phyloP scores from a whole-genome alignment of 768 basidiomycete genomes.

The Pleurotus ostreatus region DNA sequence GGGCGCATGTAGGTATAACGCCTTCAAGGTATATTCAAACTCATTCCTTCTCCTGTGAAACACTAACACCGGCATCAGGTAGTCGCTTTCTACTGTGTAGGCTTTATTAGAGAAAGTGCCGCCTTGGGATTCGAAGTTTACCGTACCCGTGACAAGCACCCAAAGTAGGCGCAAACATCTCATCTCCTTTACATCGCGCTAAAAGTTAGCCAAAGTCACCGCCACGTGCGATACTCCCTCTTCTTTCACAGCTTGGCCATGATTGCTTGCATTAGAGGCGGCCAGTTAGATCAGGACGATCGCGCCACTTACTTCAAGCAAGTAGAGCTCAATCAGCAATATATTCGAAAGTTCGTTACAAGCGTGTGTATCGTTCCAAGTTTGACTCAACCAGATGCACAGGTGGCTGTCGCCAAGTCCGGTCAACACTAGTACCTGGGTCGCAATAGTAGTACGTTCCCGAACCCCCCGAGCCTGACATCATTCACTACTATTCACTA shows the following conservation, averaged over 20 bases:
- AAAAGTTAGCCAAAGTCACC: constrained; percentile 38
- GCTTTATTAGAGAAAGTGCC: constrained; percentile 56
- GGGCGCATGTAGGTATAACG: constrained; percentile 46
- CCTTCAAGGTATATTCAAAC: constrained; percentile 47
- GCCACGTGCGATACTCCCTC: constrained; percentile 62
- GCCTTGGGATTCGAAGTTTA: constrained; percentile 61
- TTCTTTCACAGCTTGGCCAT: constrained; percentile 72
- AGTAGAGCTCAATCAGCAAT: constrained; percentile 55
- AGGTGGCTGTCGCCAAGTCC: constrained; percentile 73
- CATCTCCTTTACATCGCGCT: not conserved
- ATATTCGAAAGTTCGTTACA: constrained; percentile 48
- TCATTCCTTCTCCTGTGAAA: not conserved
- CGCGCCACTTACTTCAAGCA: constrained; percentile 47
- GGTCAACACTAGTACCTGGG: constrained; percentile 65
- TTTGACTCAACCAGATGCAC: not conserved
- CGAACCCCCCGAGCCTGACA: no score
- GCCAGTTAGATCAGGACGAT: constrained; percentile 28
- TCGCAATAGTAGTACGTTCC: constrained; percentile 56
- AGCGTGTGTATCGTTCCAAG: not conserved
- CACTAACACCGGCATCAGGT: constrained; percentile 31
- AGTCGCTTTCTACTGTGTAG: constrained; percentile 61
- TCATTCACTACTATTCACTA: not conserved
- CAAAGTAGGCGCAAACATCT: constrained; percentile 49
- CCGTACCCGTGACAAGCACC: constrained; percentile 52
- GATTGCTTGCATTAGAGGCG: constrained; percentile 53